Base-by-base conservation (phyloP, 1,139 yeast species). In the Candida pseudoviswanathii region DNA sequence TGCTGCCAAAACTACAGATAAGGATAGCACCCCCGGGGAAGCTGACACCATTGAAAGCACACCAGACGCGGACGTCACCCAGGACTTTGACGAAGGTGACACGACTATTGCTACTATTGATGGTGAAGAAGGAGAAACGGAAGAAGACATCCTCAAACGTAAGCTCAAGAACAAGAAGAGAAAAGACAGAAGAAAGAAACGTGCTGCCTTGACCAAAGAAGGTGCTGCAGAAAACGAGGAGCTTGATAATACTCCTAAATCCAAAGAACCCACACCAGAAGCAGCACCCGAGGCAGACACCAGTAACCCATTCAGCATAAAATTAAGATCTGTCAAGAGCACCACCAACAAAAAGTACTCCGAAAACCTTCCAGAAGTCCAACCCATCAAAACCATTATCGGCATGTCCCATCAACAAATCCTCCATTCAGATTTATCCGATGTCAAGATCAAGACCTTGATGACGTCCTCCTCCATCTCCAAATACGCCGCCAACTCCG, bases 391-490 rank as follows among this genome's bases (percentile, higher is more conserved):
- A 50, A 73, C 78, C 10, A 73, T 75, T 37, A 68, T 73, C 53
- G 80, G 80, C 0, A 63, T 75, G 43, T 65, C 72, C 2, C 72
- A 71, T 51, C 60, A 64, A 44, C 79, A 75, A 51, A 70, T 75
- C 26, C 60, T 69, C 48, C 64, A 63, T 39, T 63, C 72, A 36
- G 68, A 65, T 30, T 54, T 62, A 27, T 60, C 67, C 5, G 80
- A 75, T 59, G 77, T 75, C 41, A 74, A 74, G 54, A 58, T 73
- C 46, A 75, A 74, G 52, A 70, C 74, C 30, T 69, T 75, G 39
- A 60, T 68, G 26, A 61, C 68, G 8, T 64, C 71, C 41, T 62
- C 71, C 6, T 61, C 64, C 32, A 62, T 65, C 41, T 66, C 71
- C n/a, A 70, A 70, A 51, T 66, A 65, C 51, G 67, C 72, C 30